phyloP scores from a whole-genome alignment of 345 rosid genomes.

The Brassica carinata region DNA sequence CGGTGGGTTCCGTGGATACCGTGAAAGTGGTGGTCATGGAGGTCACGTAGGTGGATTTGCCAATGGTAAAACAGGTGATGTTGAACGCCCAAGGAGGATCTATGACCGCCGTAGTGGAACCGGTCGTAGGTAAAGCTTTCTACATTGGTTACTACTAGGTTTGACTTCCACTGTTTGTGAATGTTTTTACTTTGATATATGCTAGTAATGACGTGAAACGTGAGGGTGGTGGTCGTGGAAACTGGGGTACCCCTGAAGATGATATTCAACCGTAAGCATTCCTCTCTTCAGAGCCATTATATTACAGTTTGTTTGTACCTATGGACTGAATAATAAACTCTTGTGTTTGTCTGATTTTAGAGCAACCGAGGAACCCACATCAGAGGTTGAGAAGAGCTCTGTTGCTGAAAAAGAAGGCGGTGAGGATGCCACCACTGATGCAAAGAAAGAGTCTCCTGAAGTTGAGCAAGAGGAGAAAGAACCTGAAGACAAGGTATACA shows the following conservation, averaged over 20 bases:
- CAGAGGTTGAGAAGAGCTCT: slow-evolving; percentile 59
- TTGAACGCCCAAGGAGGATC: slow-evolving; percentile 60
- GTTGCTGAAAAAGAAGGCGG: slow-evolving; percentile 63
- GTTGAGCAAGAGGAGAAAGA: slow-evolving; percentile 48
- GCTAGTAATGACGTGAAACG: slow-evolving; percentile 76
- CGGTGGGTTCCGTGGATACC: slow-evolving; percentile 54
- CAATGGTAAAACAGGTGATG: slow-evolving; percentile 73
- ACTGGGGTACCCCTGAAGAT: slow-evolving; percentile 85
- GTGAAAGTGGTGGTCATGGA: slow-evolving; percentile 29
- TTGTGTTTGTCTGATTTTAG: slow-evolving; percentile 36
- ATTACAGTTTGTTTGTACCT: not conserved
- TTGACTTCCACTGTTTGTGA: not conserved
- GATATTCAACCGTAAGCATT: slow-evolving; percentile 71
- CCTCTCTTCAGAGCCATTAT: no score
- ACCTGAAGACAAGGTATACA: slow-evolving; percentile 61
- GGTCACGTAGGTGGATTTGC: slow-evolving; percentile 67
- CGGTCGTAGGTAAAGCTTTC: slow-evolving; percentile 76
- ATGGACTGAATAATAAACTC: not conserved
- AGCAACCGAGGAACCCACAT: slow-evolving; percentile 56
- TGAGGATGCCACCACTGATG: slow-evolving; percentile 61
- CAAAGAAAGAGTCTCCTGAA: slow-evolving; percentile 44
- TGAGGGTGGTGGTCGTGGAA: slow-evolving; percentile 88
- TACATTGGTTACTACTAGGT: not conserved
- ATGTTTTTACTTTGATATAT: slow-evolving; percentile 13
- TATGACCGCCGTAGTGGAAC: slow-evolving; percentile 89